A percentile compares a stretch with the other conserved stretches of the same genome.
These are phyloP conservation scores for Suillus subaureus DNA, from an alignment of 768 basidiomycete species.

Conservation along the genomic window DNA sequence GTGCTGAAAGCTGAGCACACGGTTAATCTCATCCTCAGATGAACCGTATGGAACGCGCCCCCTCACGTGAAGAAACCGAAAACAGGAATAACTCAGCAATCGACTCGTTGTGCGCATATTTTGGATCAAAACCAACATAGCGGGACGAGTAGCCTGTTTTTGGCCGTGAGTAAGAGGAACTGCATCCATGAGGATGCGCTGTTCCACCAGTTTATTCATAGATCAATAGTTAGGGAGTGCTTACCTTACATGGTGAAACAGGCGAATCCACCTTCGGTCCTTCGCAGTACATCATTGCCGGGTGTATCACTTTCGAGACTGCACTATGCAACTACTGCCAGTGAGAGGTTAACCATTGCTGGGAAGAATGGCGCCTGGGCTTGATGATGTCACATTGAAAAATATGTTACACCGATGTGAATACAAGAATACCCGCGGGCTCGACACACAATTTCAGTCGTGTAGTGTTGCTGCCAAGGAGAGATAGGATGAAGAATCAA, in stretches of 20 bases:
- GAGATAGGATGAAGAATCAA: conserved; percentile 8
- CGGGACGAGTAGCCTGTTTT: conserved; percentile 1
- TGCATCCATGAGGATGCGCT: background rate
- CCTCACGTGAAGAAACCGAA: conserved; percentile 11
- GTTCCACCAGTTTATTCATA: background rate
- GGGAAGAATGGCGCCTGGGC: background rate
- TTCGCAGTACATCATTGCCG: background rate
- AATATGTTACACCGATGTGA: conserved; percentile 7
- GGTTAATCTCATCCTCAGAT: conserved; percentile 4
- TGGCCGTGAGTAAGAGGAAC: background rate
- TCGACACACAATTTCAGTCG: background rate
- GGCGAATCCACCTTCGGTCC: background rate
- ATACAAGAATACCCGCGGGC: conserved; percentile 22
- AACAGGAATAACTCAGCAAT: background rate
- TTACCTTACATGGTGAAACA: background rate
- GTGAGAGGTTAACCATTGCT: no score
- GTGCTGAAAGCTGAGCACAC: conserved; percentile 15
- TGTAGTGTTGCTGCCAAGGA: conserved; percentile 5
- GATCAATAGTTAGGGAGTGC: background rate
- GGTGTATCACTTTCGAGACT: background rate
- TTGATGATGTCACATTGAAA: background rate
- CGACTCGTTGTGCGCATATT: background rate
- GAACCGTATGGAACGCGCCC: conserved; percentile 9
- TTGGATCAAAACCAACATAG: background rate
- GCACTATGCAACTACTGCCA: background rate